A percentile compares a stretch with the other conserved stretches of the same genome.
Conservation (phyloP, 305 asterid species). For the Fraxinus ornus region DNA sequence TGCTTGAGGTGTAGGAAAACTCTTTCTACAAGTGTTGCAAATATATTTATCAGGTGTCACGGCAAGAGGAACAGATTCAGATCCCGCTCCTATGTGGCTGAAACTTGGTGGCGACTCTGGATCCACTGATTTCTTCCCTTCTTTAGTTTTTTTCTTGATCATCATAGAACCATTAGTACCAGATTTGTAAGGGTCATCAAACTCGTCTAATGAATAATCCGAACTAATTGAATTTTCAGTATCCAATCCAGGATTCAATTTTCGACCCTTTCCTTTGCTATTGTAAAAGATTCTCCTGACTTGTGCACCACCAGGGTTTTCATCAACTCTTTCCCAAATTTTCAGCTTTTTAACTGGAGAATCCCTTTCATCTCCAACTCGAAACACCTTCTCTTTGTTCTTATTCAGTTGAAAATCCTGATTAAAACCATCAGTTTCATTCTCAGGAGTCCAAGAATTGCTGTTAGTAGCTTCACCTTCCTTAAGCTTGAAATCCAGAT, state of each 20-base stretch:
- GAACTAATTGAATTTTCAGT: not conserved
- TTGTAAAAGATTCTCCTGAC: not conserved
- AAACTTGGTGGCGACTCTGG: not conserved
- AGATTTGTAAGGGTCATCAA: not conserved
- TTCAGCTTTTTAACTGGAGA: slow-evolving; percentile 4
- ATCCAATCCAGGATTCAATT: not conserved
- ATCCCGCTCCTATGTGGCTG: not conserved
- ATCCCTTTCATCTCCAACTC: not conserved
- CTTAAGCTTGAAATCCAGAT: not conserved
- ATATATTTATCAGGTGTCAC: slow-evolving; percentile 11
- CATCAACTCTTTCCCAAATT: not conserved
- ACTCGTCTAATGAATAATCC: not conserved
- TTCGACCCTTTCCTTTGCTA: slow-evolving; percentile 6
- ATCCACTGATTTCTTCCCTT: not conserved
- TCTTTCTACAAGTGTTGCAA: slow-evolving; percentile 28
- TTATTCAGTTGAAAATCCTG: not conserved
- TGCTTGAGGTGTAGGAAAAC: slow-evolving; percentile 33
- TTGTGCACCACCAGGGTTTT: not conserved
- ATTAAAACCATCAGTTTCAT: not conserved
- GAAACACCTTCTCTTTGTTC: not conserved
- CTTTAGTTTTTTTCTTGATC: not conserved
- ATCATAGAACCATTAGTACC: not conserved
- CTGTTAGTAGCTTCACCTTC: not conserved
- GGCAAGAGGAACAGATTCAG: not conserved
- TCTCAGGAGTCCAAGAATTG: not conserved